Evolutionary conservation across 2,329 filamentous ascomycete genomes (phyloP), one percentile per base, ranked within the genome.

Genomic region (Parascedosporium putredinis): DNA sequence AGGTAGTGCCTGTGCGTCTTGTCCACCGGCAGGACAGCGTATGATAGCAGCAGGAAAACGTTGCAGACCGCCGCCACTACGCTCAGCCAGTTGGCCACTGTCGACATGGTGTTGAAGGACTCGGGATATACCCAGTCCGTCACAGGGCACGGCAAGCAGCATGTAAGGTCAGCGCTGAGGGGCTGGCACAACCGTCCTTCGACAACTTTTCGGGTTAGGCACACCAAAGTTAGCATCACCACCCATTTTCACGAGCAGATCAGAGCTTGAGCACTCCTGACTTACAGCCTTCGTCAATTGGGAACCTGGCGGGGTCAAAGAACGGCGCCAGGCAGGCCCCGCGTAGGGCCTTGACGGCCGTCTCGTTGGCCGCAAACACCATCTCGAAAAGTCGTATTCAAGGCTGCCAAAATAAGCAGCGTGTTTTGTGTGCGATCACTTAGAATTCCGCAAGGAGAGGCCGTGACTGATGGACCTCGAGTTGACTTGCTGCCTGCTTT

Each of bases 1-100:
- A 98, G 73, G 61, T 97, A 97, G 64, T 98, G 93, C 49, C 90
- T 82, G 60, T 88, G 81, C 5, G 93, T 96, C 70, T 88, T 91
- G 58, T 95, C 88, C 22, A 88, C 80, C 0, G 93, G 90, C 20
- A 98, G 72, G 12, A 84, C 73, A 3, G 80, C 70, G 74, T 89
- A 97, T 5, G 88, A 94, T 5, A 87, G 47, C 14, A 97, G 70
- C 50, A 97, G 71, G 60, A 93, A 91, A 14, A 81, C 60, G 53
- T 86, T 84, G 57, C 85, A 81, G 45, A 84, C 67, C 38, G 89
- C 75, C 50, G 88, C 81, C 8, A 75, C 79, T 14, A 95, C 81
- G 55, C 87, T 88, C 51, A 96, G 72, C 81, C 87, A 95, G 65
- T 88, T 86, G n/a, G 88, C 82, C 12, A 79, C 78, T 45, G 71